phyloP scores from a whole-genome alignment of 108 stramenopile genomes.

The Skeletonema marinoi region DNA sequence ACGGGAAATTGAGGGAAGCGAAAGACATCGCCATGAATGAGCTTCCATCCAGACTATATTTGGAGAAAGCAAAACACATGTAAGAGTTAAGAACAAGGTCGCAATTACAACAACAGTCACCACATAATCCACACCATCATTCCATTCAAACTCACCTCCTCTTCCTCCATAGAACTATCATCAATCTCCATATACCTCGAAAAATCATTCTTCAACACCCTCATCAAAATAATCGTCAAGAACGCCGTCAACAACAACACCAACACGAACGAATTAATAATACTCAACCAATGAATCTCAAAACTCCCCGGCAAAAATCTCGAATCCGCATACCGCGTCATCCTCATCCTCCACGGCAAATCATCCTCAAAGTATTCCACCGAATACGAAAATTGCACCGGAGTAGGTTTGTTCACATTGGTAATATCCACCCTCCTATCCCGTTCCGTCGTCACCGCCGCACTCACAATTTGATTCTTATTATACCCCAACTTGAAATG shows the following conservation, averaged over 20 bases:
- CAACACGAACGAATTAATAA: constrained; percentile 97
- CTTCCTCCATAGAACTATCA: constrained; percentile 91
- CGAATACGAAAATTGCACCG: constrained; percentile 92
- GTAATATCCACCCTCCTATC: constrained; percentile 92
- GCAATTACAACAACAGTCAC: background rate
- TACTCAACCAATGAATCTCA: constrained; percentile 98
- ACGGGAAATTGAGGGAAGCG: constrained; percentile 85
- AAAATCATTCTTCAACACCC: constrained; percentile 97
- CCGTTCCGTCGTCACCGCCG: constrained; percentile 84
- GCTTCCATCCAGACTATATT: constrained; percentile 94
- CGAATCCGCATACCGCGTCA: constrained; percentile 88
- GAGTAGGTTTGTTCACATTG: constrained; percentile 61
- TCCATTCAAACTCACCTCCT: constrained; percentile 67
- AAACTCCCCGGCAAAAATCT: constrained; percentile 86
- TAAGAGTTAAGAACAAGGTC: background rate
- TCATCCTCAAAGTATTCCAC: constrained; percentile 91
- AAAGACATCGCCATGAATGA: constrained; percentile 98
- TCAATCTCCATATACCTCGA: constrained; percentile 95
- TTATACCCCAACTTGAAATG: constrained; percentile 93
- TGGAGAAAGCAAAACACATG: background rate
- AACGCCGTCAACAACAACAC: constrained; percentile 96
- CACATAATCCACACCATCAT: too few species aligned
- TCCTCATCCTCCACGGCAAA: constrained; percentile 81
- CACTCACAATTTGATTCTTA: constrained; percentile 88
- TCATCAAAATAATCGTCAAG: constrained; percentile 93